A percentile compares a stretch with the other conserved stretches of the same genome.
Evolutionary conservation across 495 filamentous ascomycete genomes (phyloP).

Genomic region (Penicillium bovifimosum): DNA sequence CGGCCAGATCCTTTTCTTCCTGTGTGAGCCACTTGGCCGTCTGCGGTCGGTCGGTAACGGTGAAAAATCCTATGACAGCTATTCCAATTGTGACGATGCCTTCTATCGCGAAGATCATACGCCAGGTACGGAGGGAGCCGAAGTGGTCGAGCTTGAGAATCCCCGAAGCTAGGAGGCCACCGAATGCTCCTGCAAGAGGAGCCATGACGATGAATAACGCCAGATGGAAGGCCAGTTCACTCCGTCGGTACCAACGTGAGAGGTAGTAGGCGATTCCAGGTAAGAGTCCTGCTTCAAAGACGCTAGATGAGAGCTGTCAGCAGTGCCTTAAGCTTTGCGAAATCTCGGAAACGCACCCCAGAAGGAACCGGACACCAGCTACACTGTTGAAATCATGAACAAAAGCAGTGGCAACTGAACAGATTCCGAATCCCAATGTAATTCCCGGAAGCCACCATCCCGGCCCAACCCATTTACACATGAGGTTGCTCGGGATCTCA

Average conservation of each 20-base stretch:
- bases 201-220: slow-evolving; percentile 52
- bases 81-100: slow-evolving; percentile 62
- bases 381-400: slow-evolving; percentile 36
- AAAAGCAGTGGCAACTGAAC: slow-evolving; percentile 44
- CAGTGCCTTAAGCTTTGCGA: background rate
- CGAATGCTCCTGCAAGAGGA: slow-evolving; percentile 64
- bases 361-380: slow-evolving; percentile 46
- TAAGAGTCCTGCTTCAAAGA: slow-evolving; percentile 65
- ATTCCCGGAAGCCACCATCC: slow-evolving; percentile 47
- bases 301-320: background rate
- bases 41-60: slow-evolving; percentile 62
- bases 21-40: slow-evolving; percentile 58
- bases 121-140: slow-evolving; percentile 52
- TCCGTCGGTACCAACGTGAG: slow-evolving; percentile 63
- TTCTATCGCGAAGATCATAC: slow-evolving; percentile 71
- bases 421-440: slow-evolving; percentile 46
- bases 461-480: slow-evolving; percentile 46
- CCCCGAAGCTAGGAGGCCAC: slow-evolving; percentile 60
- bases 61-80: slow-evolving; percentile 51
- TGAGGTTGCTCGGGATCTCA: slow-evolving; percentile 70
- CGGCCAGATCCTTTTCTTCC: slow-evolving; percentile 61
- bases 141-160: slow-evolving; percentile 43
- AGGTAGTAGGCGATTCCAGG: slow-evolving; percentile 72
- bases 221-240: slow-evolving; percentile 59
- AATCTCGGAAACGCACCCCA: slow-evolving; percentile 33